Evolutionary conservation across 1,284 basidiomycete genomes (phyloP).

Genomic region (Microbotryum violaceum): DNA sequence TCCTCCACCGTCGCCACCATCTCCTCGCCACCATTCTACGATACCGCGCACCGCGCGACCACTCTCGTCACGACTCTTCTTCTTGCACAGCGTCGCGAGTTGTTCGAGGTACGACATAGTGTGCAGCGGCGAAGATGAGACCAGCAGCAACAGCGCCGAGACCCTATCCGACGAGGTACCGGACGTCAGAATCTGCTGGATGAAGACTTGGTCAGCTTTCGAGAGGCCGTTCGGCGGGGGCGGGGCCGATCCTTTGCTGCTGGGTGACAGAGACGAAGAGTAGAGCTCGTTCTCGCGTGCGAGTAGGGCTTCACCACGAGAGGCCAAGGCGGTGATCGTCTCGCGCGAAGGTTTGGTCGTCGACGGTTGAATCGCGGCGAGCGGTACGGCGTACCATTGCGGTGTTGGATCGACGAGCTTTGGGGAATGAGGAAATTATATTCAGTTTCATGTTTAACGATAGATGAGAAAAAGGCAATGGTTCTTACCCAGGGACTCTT

Average conservation of each 20-base stretch:
- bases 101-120: conserved; percentile 59
- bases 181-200: conserved; percentile 70
- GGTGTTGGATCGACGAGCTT: conserved; percentile 50
- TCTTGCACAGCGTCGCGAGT: conserved; percentile 62
- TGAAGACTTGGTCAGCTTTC: conserved; percentile 48
- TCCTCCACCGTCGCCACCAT: conserved; percentile 64
- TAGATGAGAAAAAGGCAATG: not conserved
- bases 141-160: conserved; percentile 81
- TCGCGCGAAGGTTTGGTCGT: conserved; percentile 40
- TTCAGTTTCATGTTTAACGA: not conserved
- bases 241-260: conserved; percentile 10
- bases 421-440: too few relatives aligned
- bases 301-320: conserved; percentile 29
- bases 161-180: conserved; percentile 91
- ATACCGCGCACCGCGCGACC: conserved; percentile 82
- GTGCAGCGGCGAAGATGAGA: conserved; percentile 84
- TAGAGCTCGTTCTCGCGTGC: conserved; percentile 28
- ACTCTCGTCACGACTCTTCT: conserved; percentile 84
- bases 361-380: conserved; percentile 44
- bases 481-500: conserved; percentile 29
- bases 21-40: conserved; percentile 79
- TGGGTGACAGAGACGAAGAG: conserved; percentile 28
- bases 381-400: conserved; percentile 52
- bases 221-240: conserved; percentile 29
- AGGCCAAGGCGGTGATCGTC: conserved; percentile 18